A percentile compares a stretch with the other conserved stretches of the same genome.
Evolutionary conservation across 352 stramenopile genomes (phyloP).

Genomic region (Peronospora destructor): DNA sequence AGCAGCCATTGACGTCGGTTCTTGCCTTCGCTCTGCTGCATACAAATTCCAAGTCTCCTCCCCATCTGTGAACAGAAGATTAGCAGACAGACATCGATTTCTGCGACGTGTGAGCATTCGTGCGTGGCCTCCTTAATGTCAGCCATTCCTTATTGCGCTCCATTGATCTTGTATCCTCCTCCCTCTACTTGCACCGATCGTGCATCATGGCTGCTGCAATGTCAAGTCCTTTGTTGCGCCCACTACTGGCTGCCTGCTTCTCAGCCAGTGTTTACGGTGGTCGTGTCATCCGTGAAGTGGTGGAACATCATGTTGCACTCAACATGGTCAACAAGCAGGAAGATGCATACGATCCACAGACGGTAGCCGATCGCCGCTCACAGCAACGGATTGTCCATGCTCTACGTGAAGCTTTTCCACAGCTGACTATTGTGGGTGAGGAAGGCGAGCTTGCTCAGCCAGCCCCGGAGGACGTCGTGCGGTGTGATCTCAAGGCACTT

Average conservation of each 20-base stretch:
- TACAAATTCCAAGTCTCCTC: too few species aligned
- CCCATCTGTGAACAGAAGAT: neutral
- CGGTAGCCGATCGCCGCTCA: constrained; percentile 60
- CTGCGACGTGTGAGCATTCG: constrained; percentile 6
- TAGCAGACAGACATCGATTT: neutral
- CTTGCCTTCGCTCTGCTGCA: too few species aligned
- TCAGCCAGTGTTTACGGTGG: constrained; percentile 45
- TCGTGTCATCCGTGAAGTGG: constrained; percentile 63
- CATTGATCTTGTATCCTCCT: neutral
- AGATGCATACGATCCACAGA: constrained; percentile 71
- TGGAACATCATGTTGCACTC: constrained; percentile 42
- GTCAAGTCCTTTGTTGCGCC: constrained; percentile 24
- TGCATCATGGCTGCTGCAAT: constrained; percentile 9
- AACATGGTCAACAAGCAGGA: constrained; percentile 73
- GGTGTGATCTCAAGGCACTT: constrained; percentile 33
- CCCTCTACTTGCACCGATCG: neutral
- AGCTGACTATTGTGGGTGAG: constrained; percentile 43
- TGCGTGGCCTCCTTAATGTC: constrained; percentile 4
- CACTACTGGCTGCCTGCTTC: constrained; percentile 55
- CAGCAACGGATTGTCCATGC: constrained; percentile 67
- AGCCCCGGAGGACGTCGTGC: constrained; percentile 37
- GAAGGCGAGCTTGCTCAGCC: constrained; percentile 57
- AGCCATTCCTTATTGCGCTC: constrained; percentile 17
- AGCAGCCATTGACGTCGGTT: too few species aligned
- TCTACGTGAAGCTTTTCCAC: constrained; percentile 47